These are phyloP conservation scores for Arxiozyma slooffiae DNA, from an alignment of 1,139 yeast genomes.

Conservation along the genomic window DNA sequence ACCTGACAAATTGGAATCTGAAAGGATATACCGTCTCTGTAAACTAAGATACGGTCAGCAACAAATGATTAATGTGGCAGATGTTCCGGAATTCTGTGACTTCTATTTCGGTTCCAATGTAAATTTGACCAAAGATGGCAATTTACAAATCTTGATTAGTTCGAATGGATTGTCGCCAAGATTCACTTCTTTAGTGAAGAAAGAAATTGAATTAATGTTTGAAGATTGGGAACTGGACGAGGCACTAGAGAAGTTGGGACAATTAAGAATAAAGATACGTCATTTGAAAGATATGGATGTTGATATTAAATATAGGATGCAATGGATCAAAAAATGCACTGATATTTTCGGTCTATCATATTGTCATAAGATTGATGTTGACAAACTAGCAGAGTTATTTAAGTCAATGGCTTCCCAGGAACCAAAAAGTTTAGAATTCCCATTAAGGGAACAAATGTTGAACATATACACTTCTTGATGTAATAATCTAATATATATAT, in stretches of 20 bases:
- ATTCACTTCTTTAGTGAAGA: constrained; percentile 25
- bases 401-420: constrained; percentile 10
- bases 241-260: constrained; percentile 21
- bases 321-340: constrained; percentile 27
- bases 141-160: constrained; percentile 25
- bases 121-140: constrained; percentile 12
- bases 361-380: constrained; percentile 21
- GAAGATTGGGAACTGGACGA: constrained; percentile 16
- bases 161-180: constrained; percentile 30
- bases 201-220: constrained; percentile 18
- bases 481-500: too few relatives aligned
- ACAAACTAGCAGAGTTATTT: constrained; percentile 15
- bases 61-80: constrained; percentile 30
- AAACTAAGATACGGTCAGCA: constrained; percentile 20
- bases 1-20: constrained; percentile 20
- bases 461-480: constrained; percentile 3
- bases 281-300: constrained; percentile 8
- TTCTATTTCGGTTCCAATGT: constrained; percentile 30
- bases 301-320: constrained; percentile 25
- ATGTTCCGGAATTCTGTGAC: constrained; percentile 29
- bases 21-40: constrained; percentile 20
- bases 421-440: neutral
- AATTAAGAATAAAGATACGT: constrained; percentile 19
- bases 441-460: neutral
- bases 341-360: constrained; percentile 23